A percentile compares a stretch with the other conserved stretches of the same genome.
Evolutionary conservation across 225 moss, liverwort and hornwort species (phyloP).

Genomic region (Lunularia cruciata): DNA sequence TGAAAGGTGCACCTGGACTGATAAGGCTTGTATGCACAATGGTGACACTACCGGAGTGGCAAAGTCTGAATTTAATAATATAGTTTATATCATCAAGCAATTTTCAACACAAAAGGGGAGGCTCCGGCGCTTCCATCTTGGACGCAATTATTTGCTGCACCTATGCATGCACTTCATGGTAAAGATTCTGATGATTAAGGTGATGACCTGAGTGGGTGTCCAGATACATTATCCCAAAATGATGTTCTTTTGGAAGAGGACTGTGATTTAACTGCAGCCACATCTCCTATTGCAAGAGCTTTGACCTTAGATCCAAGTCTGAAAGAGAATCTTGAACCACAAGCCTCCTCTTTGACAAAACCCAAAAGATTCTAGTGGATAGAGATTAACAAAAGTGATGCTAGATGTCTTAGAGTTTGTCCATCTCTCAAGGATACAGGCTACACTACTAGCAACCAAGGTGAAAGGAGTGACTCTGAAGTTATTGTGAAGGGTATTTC

Average conservation of each 20-base stretch:
- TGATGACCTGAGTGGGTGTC: constrained; percentile 37
- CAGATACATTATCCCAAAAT: constrained; percentile 21
- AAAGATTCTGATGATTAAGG: constrained; percentile 41
- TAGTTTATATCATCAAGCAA: constrained; percentile 44
- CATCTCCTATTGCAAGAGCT: constrained; percentile 4
- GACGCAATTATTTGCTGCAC: constrained; percentile 43
- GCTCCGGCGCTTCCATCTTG: constrained; percentile 42
- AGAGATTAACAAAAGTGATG: too few species aligned
- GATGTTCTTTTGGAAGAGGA: constrained; percentile 28
- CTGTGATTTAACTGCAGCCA: constrained; percentile 18
- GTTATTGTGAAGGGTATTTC: too few species aligned
- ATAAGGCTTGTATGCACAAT: constrained; percentile 47
- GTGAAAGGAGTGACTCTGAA: too few species aligned
- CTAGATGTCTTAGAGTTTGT: too few species aligned
- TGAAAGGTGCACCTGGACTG: constrained; percentile 62
- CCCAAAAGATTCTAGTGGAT: too few species aligned
- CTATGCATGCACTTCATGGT: constrained; percentile 39
- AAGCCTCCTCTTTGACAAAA: too few species aligned
- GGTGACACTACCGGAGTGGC: constrained; percentile 47
- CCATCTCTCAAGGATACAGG: too few species aligned
- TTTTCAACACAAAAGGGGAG: constrained; percentile 41
- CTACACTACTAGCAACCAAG: too few species aligned
- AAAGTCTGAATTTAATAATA: constrained; percentile 38
- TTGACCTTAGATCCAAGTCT: not conserved
- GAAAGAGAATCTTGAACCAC: too few species aligned